These are phyloP conservation scores for Dissophora globulifera DNA, from an alignment of 192 early-diverging fungal species.

Conservation along the genomic window DNA sequence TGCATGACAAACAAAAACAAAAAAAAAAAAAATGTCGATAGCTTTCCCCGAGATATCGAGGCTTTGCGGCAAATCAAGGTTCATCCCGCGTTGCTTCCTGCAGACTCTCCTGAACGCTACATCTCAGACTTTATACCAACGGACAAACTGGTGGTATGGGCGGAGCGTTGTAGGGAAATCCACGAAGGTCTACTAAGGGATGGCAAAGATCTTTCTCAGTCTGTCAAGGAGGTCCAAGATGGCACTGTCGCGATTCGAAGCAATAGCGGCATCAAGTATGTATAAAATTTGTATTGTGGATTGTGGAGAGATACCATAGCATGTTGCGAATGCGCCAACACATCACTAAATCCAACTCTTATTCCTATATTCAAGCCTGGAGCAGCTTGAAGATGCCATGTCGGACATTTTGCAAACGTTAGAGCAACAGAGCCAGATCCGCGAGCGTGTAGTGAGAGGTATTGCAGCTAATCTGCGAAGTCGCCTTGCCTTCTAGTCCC, in stretches of 20 bases:
- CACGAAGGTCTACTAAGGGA: slow-evolving; percentile 36
- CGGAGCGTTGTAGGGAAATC: slow-evolving; percentile 45
- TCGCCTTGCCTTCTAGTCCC: not conserved
- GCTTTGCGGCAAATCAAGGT: slow-evolving; percentile 57
- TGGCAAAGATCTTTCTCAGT: slow-evolving; percentile 34
- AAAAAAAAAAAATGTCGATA: no score
- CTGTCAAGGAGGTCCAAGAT: slow-evolving; percentile 49
- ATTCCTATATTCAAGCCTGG: slow-evolving; percentile 17
- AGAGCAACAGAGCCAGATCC: slow-evolving; percentile 40
- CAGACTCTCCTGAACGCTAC: slow-evolving; percentile 36
- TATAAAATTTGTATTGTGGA: not conserved
- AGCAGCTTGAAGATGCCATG: slow-evolving; percentile 46
- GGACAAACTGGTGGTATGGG: slow-evolving; percentile 46
- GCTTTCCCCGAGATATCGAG: slow-evolving; percentile 53
- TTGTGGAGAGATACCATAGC: not conserved
- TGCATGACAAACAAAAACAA: not conserved
- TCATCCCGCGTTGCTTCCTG: slow-evolving; percentile 53
- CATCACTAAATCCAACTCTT: no score
- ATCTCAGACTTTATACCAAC: slow-evolving; percentile 53
- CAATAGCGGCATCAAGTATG: slow-evolving; percentile 51
- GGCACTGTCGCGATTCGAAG: slow-evolving; percentile 39
- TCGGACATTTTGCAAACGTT: slow-evolving; percentile 36
- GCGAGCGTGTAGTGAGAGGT: slow-evolving; percentile 38
- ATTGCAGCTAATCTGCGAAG: no score
- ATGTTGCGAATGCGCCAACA: not conserved